phyloP scores from a whole-genome alignment of 352 stramenopile genomes.

The Thraustochytrium sp. region DNA sequence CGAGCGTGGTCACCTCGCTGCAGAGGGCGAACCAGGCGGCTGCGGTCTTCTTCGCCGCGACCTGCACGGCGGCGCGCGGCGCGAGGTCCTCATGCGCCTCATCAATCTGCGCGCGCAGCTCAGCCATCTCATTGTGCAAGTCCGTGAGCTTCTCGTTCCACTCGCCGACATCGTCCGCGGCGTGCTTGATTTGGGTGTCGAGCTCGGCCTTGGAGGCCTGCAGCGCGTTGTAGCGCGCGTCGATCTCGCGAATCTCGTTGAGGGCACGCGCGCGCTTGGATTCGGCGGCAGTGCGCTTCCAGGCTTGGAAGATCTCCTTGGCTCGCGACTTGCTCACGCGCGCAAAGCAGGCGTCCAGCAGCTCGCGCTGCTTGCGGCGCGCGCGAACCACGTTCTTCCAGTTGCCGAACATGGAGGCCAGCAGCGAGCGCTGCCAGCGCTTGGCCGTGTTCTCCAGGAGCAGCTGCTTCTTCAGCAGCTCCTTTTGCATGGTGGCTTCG shows the following conservation, averaged over 20 bases:
- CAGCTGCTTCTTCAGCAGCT: conserved; percentile 22
- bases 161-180: neutral
- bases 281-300: neutral
- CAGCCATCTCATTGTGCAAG: neutral
- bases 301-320: conserved; percentile 12
- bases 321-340: neutral
- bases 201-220: neutral
- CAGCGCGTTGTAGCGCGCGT: neutral
- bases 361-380: conserved; percentile 19
- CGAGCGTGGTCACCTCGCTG: neutral
- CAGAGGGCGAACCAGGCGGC: neutral
- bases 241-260: neutral
- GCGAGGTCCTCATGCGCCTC: neutral
- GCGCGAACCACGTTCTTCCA: neutral
- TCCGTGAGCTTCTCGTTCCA: conserved; percentile 19
- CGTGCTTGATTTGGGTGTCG: neutral
- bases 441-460: conserved; percentile 29
- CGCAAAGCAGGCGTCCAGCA: conserved; percentile 21
- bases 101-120: neutral
- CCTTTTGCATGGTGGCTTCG: conserved; percentile 32
- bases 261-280: neutral
- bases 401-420: neutral
- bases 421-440: neutral
- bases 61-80: neutral
- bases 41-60: neutral